Percentiles rank a stretch among this genome's conserved stretches.
Evolutionary conservation across 2,329 filamentous ascomycete species (phyloP).

Genomic region (Pseudonectria foliicola): DNA sequence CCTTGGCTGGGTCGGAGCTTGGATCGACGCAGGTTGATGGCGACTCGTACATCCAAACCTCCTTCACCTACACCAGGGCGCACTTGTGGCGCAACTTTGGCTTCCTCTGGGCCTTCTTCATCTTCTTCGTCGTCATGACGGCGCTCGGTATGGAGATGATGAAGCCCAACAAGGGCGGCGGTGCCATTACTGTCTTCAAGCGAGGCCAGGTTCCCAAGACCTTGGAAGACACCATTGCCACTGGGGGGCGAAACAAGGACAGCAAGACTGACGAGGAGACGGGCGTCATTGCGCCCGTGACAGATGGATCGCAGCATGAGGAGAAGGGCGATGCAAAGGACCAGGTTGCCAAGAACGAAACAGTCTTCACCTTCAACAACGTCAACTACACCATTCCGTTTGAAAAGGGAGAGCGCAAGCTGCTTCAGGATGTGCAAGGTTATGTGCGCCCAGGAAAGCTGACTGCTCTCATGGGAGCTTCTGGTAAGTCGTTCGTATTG

Average conservation of each 20-base stretch:
- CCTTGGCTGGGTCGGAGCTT: slow-evolving; percentile 38
- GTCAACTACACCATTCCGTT: slow-evolving; percentile 43
- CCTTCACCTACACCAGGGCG: slow-evolving; percentile 46
- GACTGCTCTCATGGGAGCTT: slow-evolving; percentile 67
- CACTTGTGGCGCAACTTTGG: slow-evolving; percentile 73
- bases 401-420: slow-evolving; percentile 58
- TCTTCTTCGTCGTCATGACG: slow-evolving; percentile 68
- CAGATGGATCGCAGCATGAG: slow-evolving; percentile 5
- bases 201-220: slow-evolving; percentile 54
- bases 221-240: slow-evolving; percentile 50
- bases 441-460: slow-evolving; percentile 77
- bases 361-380: slow-evolving; percentile 46
- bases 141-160: slow-evolving; percentile 60
- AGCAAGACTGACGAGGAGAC: slow-evolving; percentile 46
- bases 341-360: slow-evolving; percentile 54
- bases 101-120: slow-evolving; percentile 66
- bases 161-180: slow-evolving; percentile 54
- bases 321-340: slow-evolving; percentile 25
- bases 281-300: slow-evolving; percentile 21
- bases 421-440: slow-evolving; percentile 73
- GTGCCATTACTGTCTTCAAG: slow-evolving; percentile 55
- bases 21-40: slow-evolving; percentile 45
- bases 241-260: slow-evolving; percentile 31
- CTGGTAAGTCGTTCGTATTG: slow-evolving; percentile 23
- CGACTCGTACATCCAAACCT: slow-evolving; percentile 44